These are phyloP conservation scores for Colletotrichum eremochloae DNA, from an alignment of 2,329 filamentous ascomycete genomes.

Conservation along the genomic window DNA sequence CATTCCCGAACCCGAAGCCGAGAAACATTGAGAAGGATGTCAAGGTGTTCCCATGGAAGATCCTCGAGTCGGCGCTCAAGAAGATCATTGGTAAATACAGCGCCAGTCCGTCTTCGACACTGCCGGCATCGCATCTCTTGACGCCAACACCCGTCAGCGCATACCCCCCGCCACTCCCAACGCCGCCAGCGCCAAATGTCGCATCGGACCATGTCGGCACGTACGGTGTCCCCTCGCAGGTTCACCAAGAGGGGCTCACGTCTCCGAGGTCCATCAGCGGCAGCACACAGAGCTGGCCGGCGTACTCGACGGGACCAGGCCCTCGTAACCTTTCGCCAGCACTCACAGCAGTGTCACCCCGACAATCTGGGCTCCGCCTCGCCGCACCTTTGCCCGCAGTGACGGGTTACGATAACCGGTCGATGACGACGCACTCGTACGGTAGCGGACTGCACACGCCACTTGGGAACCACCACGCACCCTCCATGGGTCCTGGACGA, in stretches of 20 bases:
- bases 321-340: slow-evolving; percentile 61
- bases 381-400: slow-evolving; percentile 54
- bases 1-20: slow-evolving; percentile 93
- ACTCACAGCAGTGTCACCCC: slow-evolving; percentile 55
- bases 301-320: slow-evolving; percentile 55
- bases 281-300: slow-evolving; percentile 62
- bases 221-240: slow-evolving; percentile 57
- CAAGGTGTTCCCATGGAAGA: slow-evolving; percentile 98
- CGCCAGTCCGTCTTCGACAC: slow-evolving; percentile 59
- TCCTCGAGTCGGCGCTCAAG: slow-evolving; percentile 86
- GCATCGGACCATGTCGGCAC: slow-evolving; percentile 53
- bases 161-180: slow-evolving; percentile 59
- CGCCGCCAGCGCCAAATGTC: slow-evolving; percentile 57
- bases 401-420: slow-evolving; percentile 55
- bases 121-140: slow-evolving; percentile 57
- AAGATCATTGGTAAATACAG: slow-evolving; percentile 99
- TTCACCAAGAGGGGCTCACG: slow-evolving; percentile 62
- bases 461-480: slow-evolving; percentile 47
- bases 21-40: slow-evolving; percentile 99
- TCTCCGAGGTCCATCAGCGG: slow-evolving; percentile 67
- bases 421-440: slow-evolving; percentile 52
- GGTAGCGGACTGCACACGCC: slow-evolving; percentile 57
- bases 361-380: slow-evolving; percentile 39
- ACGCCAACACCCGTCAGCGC: slow-evolving; percentile 54
- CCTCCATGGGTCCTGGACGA: slow-evolving; percentile 43